Percentiles rank a stretch among this genome's conserved stretches.
phyloP scores from a whole-genome alignment of 176 grass and related monocot genomes.

The Urochloa ruziziensis region DNA sequence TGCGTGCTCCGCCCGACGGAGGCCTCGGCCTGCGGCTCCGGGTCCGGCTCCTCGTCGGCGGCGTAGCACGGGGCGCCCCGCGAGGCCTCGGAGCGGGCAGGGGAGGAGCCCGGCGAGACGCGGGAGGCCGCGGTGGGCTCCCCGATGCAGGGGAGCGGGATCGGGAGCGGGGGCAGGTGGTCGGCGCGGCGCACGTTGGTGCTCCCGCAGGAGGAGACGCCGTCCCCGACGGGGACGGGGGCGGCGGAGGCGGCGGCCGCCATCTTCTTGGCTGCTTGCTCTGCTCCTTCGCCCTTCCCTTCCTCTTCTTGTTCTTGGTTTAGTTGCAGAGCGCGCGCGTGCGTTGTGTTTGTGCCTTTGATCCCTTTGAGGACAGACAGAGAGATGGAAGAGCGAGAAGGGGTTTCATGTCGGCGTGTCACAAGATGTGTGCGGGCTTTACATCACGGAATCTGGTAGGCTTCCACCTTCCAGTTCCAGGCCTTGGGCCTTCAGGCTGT shows the following conservation, averaged over 20 bases:
- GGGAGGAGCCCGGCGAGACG: too few species aligned
- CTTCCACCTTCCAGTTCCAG: too few species aligned
- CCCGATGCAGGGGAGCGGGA: too few species aligned
- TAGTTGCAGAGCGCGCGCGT: conserved; percentile 34
- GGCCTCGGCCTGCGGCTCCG: neutral
- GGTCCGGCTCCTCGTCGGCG: conserved; percentile 19
- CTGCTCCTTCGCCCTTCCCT: neutral
- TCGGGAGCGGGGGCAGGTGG: too few species aligned
- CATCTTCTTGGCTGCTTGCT: conserved; percentile 49
- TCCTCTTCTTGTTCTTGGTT: neutral
- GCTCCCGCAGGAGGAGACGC: too few species aligned
- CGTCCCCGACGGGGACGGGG: too few species aligned
- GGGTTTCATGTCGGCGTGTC: neutral
- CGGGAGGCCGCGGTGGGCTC: too few species aligned
- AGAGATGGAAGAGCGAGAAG: neutral
- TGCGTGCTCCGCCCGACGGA: conserved; percentile 51
- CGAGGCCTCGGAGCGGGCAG: too few species aligned
- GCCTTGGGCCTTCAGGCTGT: conserved; percentile 16
- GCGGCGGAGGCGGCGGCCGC: conserved; percentile 16
- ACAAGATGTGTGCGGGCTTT: neutral
- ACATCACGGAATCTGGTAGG: too few species aligned
- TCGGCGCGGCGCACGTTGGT: too few species aligned
- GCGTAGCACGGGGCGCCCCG: neutral
- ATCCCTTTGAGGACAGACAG: neutral
- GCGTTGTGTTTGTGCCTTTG: neutral